These are phyloP conservation scores for Penicillium paxilli DNA, from an alignment of 495 filamentous ascomycete species.

Conservation along the genomic window DNA sequence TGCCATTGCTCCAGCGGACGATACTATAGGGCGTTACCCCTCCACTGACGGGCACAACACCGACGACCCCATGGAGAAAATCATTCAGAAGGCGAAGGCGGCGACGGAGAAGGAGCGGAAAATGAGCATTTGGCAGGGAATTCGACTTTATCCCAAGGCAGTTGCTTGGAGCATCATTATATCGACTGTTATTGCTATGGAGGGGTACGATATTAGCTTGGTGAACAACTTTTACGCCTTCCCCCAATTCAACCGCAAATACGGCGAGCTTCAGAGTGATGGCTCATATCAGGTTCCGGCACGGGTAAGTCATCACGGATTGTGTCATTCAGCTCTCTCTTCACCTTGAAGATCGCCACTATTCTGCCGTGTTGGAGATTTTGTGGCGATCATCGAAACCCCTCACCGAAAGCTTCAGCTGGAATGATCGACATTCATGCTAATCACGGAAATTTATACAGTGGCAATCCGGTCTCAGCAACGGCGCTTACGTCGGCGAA, in stretches of 20 bases:
- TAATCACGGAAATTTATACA: slow-evolving; percentile 17
- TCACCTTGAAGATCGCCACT: no score
- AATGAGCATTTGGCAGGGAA: slow-evolving; percentile 45
- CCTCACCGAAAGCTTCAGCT: background rate
- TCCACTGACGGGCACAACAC: slow-evolving; percentile 20
- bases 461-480: slow-evolving; percentile 78
- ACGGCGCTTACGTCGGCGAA: slow-evolving; percentile 65
- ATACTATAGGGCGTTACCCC: slow-evolving; percentile 9
- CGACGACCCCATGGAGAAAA: slow-evolving; percentile 32
- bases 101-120: slow-evolving; percentile 49
- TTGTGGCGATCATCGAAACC: background rate
- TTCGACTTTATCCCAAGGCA: slow-evolving; percentile 58
- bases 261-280: slow-evolving; percentile 55
- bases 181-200: slow-evolving; percentile 57
- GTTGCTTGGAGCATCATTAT: slow-evolving; percentile 55
- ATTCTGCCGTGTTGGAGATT: background rate
- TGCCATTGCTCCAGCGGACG: slow-evolving; percentile 30
- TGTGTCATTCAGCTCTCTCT: no score
- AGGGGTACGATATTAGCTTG: slow-evolving; percentile 58
- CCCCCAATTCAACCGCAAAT: slow-evolving; percentile 64
- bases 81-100: slow-evolving; percentile 44
- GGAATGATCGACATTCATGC: background rate
- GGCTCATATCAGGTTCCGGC: slow-evolving; percentile 70
- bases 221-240: slow-evolving; percentile 54
- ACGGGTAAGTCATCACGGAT: slow-evolving; percentile 29